phyloP scores from a whole-genome alignment of 805 yeast species.

The Wickerhamiella vanderwaltii region DNA sequence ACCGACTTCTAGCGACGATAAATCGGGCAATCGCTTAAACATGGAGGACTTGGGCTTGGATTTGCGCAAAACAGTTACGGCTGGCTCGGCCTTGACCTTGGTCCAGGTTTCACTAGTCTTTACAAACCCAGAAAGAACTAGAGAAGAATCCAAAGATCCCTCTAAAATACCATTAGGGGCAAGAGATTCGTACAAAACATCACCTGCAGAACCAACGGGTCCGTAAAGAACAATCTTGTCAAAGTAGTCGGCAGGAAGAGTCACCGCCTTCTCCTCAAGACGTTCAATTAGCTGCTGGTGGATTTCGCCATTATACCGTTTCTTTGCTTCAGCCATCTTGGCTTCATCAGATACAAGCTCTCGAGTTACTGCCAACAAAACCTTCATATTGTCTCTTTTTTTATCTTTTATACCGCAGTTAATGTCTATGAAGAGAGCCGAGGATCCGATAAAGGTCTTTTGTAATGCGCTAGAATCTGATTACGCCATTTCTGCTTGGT shows the following conservation, averaged over 20 bases:
- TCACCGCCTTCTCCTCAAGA: slow-evolving; percentile 25
- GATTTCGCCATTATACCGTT: slow-evolving; percentile 12
- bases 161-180: slow-evolving; percentile 25
- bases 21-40: slow-evolving; percentile 8
- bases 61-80: slow-evolving; percentile 1
- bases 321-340: slow-evolving; percentile 16
- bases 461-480: too few species aligned
- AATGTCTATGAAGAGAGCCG: too few species aligned
- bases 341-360: slow-evolving; percentile 20
- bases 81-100: slow-evolving; percentile 11
- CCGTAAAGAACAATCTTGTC: slow-evolving; percentile 24
- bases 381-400: neutral
- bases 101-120: slow-evolving; percentile 18
- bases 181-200: slow-evolving; percentile 23
- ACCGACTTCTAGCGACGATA: slow-evolving; percentile 28
- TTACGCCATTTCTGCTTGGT: too few species aligned
- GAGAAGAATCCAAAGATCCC: slow-evolving; percentile 22
- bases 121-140: slow-evolving; percentile 33
- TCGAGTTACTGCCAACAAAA: slow-evolving; percentile 18
- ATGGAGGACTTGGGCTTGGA: neutral
- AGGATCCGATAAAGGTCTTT: too few species aligned
- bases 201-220: slow-evolving; percentile 19
- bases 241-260: slow-evolving; percentile 24
- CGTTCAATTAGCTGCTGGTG: slow-evolving; percentile 32
- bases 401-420: too few species aligned